A percentile compares a stretch with the other conserved stretches of the same genome.
phyloP scores from a whole-genome alignment of 768 basidiomycete genomes.

The Rubroboletus satanas region DNA sequence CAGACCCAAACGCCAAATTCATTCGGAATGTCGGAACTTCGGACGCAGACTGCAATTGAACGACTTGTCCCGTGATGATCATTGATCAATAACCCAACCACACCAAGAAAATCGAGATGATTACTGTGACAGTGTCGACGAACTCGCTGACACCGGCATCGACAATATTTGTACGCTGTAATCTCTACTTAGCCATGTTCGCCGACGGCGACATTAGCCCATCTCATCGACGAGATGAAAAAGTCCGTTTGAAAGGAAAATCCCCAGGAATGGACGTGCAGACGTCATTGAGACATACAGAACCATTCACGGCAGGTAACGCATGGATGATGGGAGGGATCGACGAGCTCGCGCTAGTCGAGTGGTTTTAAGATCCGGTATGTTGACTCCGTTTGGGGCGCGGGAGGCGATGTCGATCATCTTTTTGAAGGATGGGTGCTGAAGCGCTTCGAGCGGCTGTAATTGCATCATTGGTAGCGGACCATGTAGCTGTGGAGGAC shows the following conservation, averaged over 20 bases:
- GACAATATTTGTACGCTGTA: slow-evolving; percentile 60
- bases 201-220: slow-evolving; percentile 32
- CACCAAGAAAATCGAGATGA: not conserved
- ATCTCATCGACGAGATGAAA: too few species aligned
- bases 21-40: slow-evolving; percentile 53
- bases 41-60: slow-evolving; percentile 81
- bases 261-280: slow-evolving; percentile 1
- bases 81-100: not conserved
- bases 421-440: too few species aligned
- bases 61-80: slow-evolving; percentile 28
- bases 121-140: slow-evolving; percentile 79
- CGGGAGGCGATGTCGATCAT: too few species aligned
- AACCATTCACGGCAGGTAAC: slow-evolving; percentile 68
- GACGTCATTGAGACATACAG: slow-evolving; percentile 51
- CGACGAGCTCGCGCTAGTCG: slow-evolving; percentile 46
- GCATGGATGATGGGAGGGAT: slow-evolving; percentile 55
- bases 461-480: too few species aligned
- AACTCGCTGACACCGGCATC: slow-evolving; percentile 59
- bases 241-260: not conserved
- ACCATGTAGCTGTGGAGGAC: too few species aligned
- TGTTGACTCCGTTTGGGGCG: too few species aligned
- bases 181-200: slow-evolving; percentile 70
- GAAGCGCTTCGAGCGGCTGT: too few species aligned
- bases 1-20: slow-evolving; percentile 63
- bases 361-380: too few species aligned